Evolutionary conservation across 2,329 filamentous ascomycete species (phyloP).

Genomic region (Gnomoniopsis sp.): DNA sequence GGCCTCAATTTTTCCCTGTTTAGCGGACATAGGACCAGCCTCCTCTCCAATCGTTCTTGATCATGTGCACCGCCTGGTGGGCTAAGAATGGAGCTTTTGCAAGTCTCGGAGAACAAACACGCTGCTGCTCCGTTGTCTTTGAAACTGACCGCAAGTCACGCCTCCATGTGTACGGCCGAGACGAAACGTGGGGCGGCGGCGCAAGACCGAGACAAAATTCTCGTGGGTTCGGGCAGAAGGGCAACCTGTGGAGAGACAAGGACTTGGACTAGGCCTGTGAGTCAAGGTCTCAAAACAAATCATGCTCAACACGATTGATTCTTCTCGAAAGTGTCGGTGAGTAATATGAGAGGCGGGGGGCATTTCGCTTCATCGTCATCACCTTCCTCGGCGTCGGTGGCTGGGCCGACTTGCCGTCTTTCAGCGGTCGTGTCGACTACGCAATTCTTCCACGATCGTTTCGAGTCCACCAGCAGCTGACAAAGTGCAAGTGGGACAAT

Average conservation of each 20-base stretch:
- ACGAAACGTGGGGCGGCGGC: conserved; percentile 18
- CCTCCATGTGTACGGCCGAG: conserved; percentile 14
- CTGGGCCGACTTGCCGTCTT: conserved; percentile 9
- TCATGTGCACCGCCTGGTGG: conserved; percentile 13
- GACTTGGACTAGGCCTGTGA: not conserved
- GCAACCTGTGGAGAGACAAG: conserved; percentile 7
- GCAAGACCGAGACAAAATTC: conserved; percentile 17
- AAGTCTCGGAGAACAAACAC: conserved; percentile 1
- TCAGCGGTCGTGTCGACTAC: conserved; percentile 3
- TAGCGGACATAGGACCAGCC: conserved; percentile 5
- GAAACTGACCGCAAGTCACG: conserved; percentile 18
- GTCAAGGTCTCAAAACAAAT: conserved; percentile 16
- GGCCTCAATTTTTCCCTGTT: conserved; percentile 4
- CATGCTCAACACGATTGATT: conserved; percentile 8
- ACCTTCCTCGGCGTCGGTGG: conserved; percentile 5
- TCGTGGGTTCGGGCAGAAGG: conserved; percentile 19
- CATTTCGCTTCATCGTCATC: conserved; percentile 3
- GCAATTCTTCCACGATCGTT: conserved; percentile 9
- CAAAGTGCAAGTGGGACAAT: conserved; percentile 9
- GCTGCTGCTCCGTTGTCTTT: conserved; percentile 8
- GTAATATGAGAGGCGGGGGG: conserved; percentile 5
- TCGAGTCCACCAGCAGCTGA: conserved; percentile 11
- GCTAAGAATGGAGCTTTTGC: not conserved
- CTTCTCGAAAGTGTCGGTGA: conserved; percentile 19
- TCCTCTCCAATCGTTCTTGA: conserved; percentile 6